Evolutionary conservation across 129 eudicot species (phyloP).

Genomic region (Centaurea solstitialis): DNA sequence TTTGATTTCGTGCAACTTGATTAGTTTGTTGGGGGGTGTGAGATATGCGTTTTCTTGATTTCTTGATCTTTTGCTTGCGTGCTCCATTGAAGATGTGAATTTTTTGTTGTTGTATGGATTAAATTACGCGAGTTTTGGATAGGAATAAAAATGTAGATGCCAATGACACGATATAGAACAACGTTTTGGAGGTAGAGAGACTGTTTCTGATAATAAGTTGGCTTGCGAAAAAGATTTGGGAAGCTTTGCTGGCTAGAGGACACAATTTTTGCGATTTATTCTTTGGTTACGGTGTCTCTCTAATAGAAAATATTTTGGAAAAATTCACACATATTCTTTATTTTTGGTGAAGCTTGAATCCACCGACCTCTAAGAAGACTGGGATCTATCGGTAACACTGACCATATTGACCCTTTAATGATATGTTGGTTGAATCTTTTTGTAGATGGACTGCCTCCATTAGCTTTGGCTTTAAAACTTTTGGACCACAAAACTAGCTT

Average conservation of each 20-base stretch:
- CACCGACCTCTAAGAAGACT: background rate
- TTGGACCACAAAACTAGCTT: background rate
- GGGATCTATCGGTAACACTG: background rate
- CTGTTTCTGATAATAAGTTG: background rate
- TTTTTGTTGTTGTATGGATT: background rate
- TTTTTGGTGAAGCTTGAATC: background rate
- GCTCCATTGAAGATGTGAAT: background rate
- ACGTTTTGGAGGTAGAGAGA: background rate
- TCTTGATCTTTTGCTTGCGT: background rate
- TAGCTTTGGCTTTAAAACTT: background rate
- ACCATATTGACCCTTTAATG: background rate
- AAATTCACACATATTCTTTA: background rate
- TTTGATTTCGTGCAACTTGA: no score
- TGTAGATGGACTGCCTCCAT: background rate
- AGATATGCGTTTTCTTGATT: no score
- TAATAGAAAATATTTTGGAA: background rate
- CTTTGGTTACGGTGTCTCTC: background rate
- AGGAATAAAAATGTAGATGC: background rate
- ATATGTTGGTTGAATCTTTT: background rate
- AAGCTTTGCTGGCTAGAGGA: background rate
- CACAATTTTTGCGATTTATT: no score
- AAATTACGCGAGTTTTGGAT: background rate
- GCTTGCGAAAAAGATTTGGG: background rate
- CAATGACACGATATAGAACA: background rate
- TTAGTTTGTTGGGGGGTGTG: no score